Percentiles rank a stretch among this genome's conserved stretches.
Conservation (phyloP, 1,284 basidiomycete genomes). For the Naganishia cerealis region DNA sequence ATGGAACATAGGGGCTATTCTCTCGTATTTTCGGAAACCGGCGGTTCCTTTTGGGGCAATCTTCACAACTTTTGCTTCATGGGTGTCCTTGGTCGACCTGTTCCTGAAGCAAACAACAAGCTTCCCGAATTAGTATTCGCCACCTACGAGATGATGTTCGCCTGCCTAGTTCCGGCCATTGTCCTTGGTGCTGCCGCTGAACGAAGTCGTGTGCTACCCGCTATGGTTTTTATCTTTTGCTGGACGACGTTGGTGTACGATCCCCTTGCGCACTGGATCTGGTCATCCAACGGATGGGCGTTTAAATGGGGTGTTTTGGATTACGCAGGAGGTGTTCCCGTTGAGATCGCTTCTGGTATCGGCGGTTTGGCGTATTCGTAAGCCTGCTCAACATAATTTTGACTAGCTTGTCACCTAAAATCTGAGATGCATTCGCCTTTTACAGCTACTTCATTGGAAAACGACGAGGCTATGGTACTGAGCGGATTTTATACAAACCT, state of each 20-base stretch:
- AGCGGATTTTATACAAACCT: conserved; percentile 83
- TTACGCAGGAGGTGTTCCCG: conserved; percentile 80
- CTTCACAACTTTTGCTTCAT: conserved; percentile 61
- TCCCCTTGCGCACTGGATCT: conserved; percentile 74
- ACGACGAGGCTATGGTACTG: conserved; percentile 67
- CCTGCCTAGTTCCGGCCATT: conserved; percentile 58
- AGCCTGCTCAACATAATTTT: neutral
- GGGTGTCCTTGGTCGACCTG: conserved; percentile 71
- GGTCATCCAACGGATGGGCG: conserved; percentile 79
- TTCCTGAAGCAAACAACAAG: conserved; percentile 63
- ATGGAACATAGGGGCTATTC: conserved; percentile 67
- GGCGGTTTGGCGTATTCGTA: conserved; percentile 79
- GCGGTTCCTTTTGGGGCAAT: conserved; percentile 64
- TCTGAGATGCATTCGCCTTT: neutral
- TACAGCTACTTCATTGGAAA: conserved; percentile 59
- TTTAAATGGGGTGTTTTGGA: conserved; percentile 87
- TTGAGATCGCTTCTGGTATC: conserved; percentile 87
- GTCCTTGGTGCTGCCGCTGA: conserved; percentile 71
- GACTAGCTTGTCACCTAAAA: neutral
- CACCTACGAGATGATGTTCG: conserved; percentile 75
- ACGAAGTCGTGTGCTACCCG: conserved; percentile 79
- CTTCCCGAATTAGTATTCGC: conserved; percentile 64
- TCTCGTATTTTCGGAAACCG: conserved; percentile 73
- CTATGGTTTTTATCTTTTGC: conserved; percentile 80
- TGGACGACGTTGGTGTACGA: conserved; percentile 70